These are phyloP conservation scores for Fusarium chuoi DNA, from an alignment of 2,329 filamentous ascomycete species.

Conservation along the genomic window DNA sequence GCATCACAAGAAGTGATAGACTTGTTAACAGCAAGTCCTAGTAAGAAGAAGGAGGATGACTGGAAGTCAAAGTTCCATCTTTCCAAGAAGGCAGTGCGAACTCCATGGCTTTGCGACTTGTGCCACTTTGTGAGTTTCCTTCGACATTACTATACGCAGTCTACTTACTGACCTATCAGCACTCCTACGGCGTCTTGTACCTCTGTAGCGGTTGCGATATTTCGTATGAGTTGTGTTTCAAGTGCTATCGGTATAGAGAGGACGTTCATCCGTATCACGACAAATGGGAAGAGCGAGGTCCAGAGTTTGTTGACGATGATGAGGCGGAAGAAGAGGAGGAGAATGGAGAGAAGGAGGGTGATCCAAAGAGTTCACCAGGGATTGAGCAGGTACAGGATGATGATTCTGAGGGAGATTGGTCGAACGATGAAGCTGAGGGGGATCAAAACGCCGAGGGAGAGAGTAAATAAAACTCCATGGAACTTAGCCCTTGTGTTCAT, in stretches of 20 bases:
- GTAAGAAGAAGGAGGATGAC: background rate
- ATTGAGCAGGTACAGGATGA: background rate
- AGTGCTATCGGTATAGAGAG: background rate
- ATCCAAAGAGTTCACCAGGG: background rate
- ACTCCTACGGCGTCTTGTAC: background rate
- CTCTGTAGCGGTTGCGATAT: background rate
- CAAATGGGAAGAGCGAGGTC: background rate
- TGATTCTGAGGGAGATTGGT: background rate
- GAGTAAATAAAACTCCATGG: background rate
- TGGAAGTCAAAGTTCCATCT: background rate
- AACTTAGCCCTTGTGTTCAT: accelerated
- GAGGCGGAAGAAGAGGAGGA: background rate
- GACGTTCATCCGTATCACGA: background rate
- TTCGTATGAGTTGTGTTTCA: background rate
- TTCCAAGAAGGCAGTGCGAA: background rate
- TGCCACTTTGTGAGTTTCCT: background rate
- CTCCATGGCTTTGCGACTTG: background rate
- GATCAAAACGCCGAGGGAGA: background rate
- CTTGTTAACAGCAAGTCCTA: background rate
- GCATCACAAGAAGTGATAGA: background rate
- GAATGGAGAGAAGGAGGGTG: background rate
- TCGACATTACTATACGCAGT: accelerated
- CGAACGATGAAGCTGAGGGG: background rate
- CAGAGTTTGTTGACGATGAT: background rate
- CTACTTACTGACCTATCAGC: background rate